Conservation (phyloP, 352 stramenopile genomes). For the Phytophthora kernoviae region DNA sequence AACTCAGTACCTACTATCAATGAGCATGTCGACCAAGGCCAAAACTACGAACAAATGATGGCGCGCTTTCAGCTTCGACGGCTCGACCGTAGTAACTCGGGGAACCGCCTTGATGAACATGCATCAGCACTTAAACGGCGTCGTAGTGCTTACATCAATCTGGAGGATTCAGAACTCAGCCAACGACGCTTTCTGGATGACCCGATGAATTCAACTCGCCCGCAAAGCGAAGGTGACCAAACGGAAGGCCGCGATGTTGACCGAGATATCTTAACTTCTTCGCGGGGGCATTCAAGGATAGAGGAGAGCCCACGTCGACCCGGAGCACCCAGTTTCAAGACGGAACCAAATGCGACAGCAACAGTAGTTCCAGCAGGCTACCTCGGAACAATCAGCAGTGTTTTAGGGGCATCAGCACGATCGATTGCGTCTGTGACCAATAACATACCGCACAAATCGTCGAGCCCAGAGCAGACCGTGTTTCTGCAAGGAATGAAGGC, state of each 20-base stretch:
- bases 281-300: slow-evolving; percentile 11
- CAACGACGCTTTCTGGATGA: slow-evolving; percentile 14
- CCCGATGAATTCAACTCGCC: slow-evolving; percentile 13
- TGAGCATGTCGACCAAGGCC: slow-evolving; percentile 9
- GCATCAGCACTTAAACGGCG: slow-evolving; percentile 6
- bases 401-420: slow-evolving; percentile 7
- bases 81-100: slow-evolving; percentile 15
- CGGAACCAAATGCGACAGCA: slow-evolving; percentile 3
- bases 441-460: background rate
- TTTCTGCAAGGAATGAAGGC: slow-evolving; percentile 8
- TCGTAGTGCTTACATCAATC: slow-evolving; percentile 11
- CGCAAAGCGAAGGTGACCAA: slow-evolving; percentile 17
- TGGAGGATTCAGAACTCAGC: slow-evolving; percentile 23
- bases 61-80: slow-evolving; percentile 54
- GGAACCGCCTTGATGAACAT: slow-evolving; percentile 5
- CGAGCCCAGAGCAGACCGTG: slow-evolving; percentile 10
- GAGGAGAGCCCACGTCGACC: slow-evolving; percentile 24
- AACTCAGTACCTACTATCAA: slow-evolving; percentile 7
- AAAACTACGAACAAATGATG: slow-evolving; percentile 58
- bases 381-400: slow-evolving; percentile 6
- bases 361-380: slow-evolving; percentile 7
- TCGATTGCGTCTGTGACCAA: slow-evolving; percentile 11
- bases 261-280: slow-evolving; percentile 8
- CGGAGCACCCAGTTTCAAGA: slow-evolving; percentile 16
- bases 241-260: slow-evolving; percentile 11